These are phyloP conservation scores for Aspergillus oerlinghausenensis DNA, from an alignment of 2,329 filamentous ascomycete genomes.

Conservation along the genomic window DNA sequence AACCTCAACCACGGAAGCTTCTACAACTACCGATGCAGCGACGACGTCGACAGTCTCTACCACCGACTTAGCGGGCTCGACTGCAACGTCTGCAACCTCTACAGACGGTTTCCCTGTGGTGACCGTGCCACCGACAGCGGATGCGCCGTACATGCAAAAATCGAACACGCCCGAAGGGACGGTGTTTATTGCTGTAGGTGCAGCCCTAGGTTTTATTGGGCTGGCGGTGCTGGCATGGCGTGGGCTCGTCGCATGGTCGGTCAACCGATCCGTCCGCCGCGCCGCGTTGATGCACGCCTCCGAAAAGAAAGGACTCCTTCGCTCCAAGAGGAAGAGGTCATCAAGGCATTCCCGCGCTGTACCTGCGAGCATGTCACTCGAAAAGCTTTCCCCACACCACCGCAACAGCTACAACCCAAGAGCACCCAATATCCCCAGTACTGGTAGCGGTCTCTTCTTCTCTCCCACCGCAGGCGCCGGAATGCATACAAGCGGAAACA, in stretches of 20 bases:
- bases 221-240: constrained; percentile 84
- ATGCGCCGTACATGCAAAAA: constrained; percentile 88
- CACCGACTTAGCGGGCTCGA: constrained; percentile 20
- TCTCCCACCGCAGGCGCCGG: constrained; percentile 75
- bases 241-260: constrained; percentile 77
- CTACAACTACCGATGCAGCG: constrained; percentile 17
- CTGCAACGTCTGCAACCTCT: constrained; percentile 20
- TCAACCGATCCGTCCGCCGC: constrained; percentile 85
- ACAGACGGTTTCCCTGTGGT: constrained; percentile 60
- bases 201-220: constrained; percentile 77
- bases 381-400: constrained; percentile 41
- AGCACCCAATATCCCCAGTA: constrained; percentile 37
- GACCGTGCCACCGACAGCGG: constrained; percentile 73
- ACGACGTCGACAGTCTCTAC: constrained; percentile 15
- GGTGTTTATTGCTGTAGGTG: constrained; percentile 91
- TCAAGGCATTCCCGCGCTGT: constrained; percentile 16
- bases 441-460: constrained; percentile 82
- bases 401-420: constrained; percentile 36
- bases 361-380: constrained; percentile 49
- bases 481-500: constrained; percentile 52
- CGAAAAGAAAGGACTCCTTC: constrained; percentile 66
- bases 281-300: constrained; percentile 72
- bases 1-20: constrained; percentile 12
- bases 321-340: constrained; percentile 34
- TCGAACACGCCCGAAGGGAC: constrained; percentile 85